Percentiles rank a stretch among this genome's conserved stretches.
Evolutionary conservation across 805 yeast species (phyloP).

Genomic region (Ogataea polymorpha): DNA sequence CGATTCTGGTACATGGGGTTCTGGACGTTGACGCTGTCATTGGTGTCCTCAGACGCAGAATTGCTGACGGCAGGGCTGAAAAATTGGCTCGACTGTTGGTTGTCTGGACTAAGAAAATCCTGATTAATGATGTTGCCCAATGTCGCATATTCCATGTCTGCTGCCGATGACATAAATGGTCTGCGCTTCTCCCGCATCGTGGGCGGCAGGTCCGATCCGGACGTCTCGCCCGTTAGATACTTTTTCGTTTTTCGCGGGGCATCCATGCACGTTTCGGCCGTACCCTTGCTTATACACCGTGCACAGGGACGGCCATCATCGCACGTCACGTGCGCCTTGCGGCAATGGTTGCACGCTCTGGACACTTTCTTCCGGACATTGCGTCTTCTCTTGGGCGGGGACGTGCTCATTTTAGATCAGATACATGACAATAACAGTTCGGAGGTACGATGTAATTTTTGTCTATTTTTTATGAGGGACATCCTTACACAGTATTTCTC

Average conservation of each 20-base stretch:
- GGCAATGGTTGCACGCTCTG: constrained; percentile 90
- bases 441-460: neutral
- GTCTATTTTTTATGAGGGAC: neutral
- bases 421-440: neutral
- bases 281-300: constrained; percentile 69
- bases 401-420: neutral
- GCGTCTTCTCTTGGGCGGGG: constrained; percentile 17
- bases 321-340: constrained; percentile 88
- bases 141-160: constrained; percentile 68
- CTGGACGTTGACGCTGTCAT: constrained; percentile 24
- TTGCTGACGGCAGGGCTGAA: constrained; percentile 37
- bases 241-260: constrained; percentile 87
- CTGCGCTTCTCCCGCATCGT: neutral
- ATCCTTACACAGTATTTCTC: neutral
- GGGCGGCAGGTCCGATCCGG: neutral
- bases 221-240: constrained; percentile 60
- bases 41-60: constrained; percentile 28
- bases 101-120: constrained; percentile 29
- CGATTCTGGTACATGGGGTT: constrained; percentile 22
- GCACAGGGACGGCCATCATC: constrained; percentile 64
- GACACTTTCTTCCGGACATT: constrained; percentile 61
- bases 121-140: constrained; percentile 62
- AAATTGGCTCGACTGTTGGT: constrained; percentile 18
- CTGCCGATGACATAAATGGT: constrained; percentile 41
- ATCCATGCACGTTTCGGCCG: constrained; percentile 72